Base-by-base conservation (phyloP, 108 stramenopile genomes). In the Cylindrotheca closterium region DNA sequence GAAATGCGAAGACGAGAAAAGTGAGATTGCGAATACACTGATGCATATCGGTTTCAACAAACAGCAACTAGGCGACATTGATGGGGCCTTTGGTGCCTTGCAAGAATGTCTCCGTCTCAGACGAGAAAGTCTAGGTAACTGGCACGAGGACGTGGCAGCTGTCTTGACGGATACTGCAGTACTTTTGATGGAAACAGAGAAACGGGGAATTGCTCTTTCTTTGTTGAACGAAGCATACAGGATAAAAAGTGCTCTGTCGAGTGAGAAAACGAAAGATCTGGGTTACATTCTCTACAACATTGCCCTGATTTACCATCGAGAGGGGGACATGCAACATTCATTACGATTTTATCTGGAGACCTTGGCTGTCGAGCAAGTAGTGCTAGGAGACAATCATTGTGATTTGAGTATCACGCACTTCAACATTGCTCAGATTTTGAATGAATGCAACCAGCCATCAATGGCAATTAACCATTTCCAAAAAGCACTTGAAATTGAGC, bases 221-320 rank as follows among this genome's bases (percentile, higher is more conserved):
- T 54, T 68, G 2, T 64, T 83, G 17, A 29, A 42, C 30, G 82
- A 83, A 58, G 55, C 78, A 21, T 81, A 81, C 31, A 79, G 82
- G 10, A 77, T 87, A 46, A 75, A 79, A 30, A 77, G 25, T 60
- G 55, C 25, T 0, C 26, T 75, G 7, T 45, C 30, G 15, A 22
- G 21, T 10, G 30, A 22, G 2, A 45, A 68, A 45, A 31, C 59
- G 21, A 49, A 68, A 21, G 82, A 81, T 23, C 55, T 80, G 62
- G 77, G 82, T 12, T 75, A 71, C 32, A 70, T 68, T 2, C 61
- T 78, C 21, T 83, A 87, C 71, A 87, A 87, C 49, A 81, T 87
- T 55, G 85, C 78, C 8, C 59, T 78, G 32, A 79, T 81, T 55
- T 65, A 81, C 55, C 81, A 81, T 42, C 81, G 79, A 5, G 73